Conservation (phyloP, 768 basidiomycete species). For the Hebeloma cylindrosporum region DNA sequence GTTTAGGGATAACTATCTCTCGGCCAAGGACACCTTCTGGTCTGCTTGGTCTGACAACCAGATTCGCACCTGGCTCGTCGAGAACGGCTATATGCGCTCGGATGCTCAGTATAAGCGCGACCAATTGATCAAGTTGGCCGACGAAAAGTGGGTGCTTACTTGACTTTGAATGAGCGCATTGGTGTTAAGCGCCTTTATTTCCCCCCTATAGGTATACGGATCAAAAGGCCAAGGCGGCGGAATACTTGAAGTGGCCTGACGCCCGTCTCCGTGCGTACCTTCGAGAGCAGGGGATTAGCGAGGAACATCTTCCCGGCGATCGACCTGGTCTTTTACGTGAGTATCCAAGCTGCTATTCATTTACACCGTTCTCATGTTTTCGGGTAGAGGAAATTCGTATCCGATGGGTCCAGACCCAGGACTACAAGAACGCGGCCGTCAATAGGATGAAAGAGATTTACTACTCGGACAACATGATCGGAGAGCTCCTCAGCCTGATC, state of each 20-base stretch:
- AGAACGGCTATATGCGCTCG: slow-evolving; percentile 62
- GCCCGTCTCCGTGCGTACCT: slow-evolving; percentile 89
- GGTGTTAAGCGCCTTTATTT: slow-evolving; percentile 1
- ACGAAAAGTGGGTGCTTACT: slow-evolving; percentile 53
- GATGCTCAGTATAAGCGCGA: slow-evolving; percentile 70
- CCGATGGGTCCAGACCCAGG: slow-evolving; percentile 70
- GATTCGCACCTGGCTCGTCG: slow-evolving; percentile 70
- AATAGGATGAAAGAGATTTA: slow-evolving; percentile 65
- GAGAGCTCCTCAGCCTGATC: slow-evolving; percentile 58
- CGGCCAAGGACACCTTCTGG: slow-evolving; percentile 60
- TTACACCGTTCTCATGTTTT: neutral
- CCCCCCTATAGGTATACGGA: slow-evolving; percentile 62
- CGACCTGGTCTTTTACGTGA: slow-evolving; percentile 81
- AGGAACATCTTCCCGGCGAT: slow-evolving; percentile 59
- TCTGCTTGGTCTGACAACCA: slow-evolving; percentile 72
- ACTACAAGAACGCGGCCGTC: slow-evolving; percentile 56
- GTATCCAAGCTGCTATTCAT: slow-evolving; percentile 18
- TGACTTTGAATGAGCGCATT: neutral
- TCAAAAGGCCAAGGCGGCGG: slow-evolving; percentile 39
- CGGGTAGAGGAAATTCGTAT: slow-evolving; percentile 70
- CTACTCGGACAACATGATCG: slow-evolving; percentile 64
- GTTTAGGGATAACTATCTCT: slow-evolving; percentile 64
- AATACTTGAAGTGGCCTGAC: slow-evolving; percentile 90
- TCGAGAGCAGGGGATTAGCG: slow-evolving; percentile 70
- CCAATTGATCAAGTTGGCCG: slow-evolving; percentile 70